Conservation (phyloP, 768 basidiomycete genomes). For the Peribolospora baueri region DNA sequence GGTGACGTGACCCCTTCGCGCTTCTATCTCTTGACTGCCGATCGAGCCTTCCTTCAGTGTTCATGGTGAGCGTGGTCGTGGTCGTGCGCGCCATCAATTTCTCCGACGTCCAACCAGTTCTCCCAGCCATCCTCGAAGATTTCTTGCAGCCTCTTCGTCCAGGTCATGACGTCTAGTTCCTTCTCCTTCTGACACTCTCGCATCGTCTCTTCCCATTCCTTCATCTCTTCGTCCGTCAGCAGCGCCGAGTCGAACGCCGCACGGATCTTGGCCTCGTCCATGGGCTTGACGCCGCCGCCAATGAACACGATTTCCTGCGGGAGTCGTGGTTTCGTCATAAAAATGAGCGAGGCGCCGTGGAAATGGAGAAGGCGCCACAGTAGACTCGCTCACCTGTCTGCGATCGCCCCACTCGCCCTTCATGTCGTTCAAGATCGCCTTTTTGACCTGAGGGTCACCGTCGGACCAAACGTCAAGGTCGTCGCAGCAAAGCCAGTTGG, state of each 20-base stretch:
- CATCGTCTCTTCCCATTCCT: conserved; percentile 11
- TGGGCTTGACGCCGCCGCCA: conserved; percentile 6
- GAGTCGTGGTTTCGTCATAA: not conserved
- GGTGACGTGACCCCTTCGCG: too few species aligned
- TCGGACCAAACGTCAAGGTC: not conserved
- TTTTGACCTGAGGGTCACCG: not conserved
- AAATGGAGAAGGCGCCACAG: not conserved
- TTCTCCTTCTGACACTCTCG: conserved; percentile 4
- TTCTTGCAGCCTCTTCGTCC: conserved; percentile 12
- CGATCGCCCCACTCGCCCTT: conserved; percentile 20
- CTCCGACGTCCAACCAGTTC: conserved; percentile 10
- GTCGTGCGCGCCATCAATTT: too few species aligned
- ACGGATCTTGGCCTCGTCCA: conserved; percentile 10
- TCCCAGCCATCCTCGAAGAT: conserved; percentile 19
- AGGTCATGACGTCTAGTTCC: conserved; percentile 8
- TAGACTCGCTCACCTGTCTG: conserved; percentile 7
- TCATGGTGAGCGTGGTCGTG: too few species aligned
- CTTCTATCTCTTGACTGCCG: too few species aligned
- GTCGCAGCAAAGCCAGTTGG: too few species aligned
- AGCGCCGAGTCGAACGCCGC: conserved; percentile 14
- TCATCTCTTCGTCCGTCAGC: conserved; percentile 17
- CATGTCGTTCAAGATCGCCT: conserved; percentile 17
- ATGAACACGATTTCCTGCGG: conserved; percentile 11
- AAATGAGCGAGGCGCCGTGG: not conserved
- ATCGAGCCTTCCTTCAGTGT: too few species aligned